Percentiles rank a stretch among this genome's conserved stretches.
Conservation (phyloP, 2,329 filamentous ascomycete species). For the Fusarium concolor region DNA sequence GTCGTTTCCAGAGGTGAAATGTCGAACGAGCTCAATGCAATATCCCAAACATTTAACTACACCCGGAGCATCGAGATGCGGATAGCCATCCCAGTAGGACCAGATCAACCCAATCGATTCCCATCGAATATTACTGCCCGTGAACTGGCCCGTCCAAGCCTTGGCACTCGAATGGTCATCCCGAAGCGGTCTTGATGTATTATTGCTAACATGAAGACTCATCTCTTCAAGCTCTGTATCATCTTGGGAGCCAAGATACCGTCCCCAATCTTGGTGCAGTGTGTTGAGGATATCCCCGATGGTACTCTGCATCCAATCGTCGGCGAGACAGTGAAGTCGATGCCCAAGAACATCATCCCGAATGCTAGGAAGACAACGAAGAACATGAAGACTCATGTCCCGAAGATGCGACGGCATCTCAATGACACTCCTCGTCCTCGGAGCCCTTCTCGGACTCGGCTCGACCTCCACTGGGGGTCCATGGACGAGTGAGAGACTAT, state of each 20-base stretch:
- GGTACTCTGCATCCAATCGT: slow-evolving; percentile 50
- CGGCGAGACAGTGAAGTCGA: slow-evolving; percentile 41
- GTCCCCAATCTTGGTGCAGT: slow-evolving; percentile 50
- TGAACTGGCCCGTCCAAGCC: slow-evolving; percentile 56
- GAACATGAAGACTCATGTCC: slow-evolving; percentile 54
- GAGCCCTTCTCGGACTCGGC: slow-evolving; percentile 7
- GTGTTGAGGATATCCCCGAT: slow-evolving; percentile 48
- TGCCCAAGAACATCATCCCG: slow-evolving; percentile 33
- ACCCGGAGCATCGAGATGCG: not conserved
- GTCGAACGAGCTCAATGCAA: slow-evolving; percentile 50
- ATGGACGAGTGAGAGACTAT: slow-evolving; percentile 52
- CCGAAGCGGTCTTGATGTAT: slow-evolving; percentile 52
- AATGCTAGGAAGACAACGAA: slow-evolving; percentile 51
- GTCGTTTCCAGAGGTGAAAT: slow-evolving; percentile 50
- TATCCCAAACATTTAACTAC: slow-evolving; percentile 37
- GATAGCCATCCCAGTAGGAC: slow-evolving; percentile 35
- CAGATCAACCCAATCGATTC: slow-evolving; percentile 57
- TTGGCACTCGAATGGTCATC: slow-evolving; percentile 52
- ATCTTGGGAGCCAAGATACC: slow-evolving; percentile 42
- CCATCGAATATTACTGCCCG: slow-evolving; percentile 55
- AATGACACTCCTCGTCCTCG: slow-evolving; percentile 15
- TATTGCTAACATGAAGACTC: slow-evolving; percentile 52
- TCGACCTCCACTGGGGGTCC: slow-evolving; percentile 27
- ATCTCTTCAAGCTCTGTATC: slow-evolving; percentile 52
- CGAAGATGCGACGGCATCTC: slow-evolving; percentile 46